These are phyloP conservation scores for Cyclocybe cylindracea DNA, from an alignment of 768 basidiomycete species.

Conservation along the genomic window DNA sequence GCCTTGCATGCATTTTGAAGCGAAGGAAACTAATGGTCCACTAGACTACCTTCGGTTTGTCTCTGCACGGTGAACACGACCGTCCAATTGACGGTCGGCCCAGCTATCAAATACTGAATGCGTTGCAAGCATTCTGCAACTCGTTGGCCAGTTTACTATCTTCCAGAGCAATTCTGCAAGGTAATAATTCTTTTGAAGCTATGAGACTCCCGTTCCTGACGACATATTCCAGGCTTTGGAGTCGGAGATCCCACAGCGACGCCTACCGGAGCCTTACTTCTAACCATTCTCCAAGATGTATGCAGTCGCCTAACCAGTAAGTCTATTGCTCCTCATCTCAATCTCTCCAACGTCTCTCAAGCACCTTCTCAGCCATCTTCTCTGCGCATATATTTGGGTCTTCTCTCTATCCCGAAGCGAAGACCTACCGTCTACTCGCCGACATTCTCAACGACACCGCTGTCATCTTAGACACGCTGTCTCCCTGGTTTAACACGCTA, in stretches of 20 bases:
- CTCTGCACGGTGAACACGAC: not conserved
- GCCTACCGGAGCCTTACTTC: constrained; percentile 62
- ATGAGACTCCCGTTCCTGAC: not conserved
- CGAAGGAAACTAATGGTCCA: not conserved
- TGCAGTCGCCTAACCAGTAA: constrained; percentile 65
- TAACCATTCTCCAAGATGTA: constrained; percentile 67
- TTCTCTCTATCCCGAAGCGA: constrained; percentile 68
- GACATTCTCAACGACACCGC: constrained; percentile 67
- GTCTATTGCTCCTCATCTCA: constrained; percentile 16
- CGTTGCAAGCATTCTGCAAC: constrained; percentile 70
- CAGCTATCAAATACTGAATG: constrained; percentile 70
- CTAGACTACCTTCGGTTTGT: constrained; percentile 58
- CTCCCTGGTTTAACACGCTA: constrained; percentile 49
- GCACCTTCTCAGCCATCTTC: constrained; percentile 49
- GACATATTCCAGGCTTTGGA: constrained; percentile 50
- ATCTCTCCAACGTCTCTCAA: not conserved
- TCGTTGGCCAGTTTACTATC: constrained; percentile 64
- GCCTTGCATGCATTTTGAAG: not conserved
- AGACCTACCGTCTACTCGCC: constrained; percentile 66
- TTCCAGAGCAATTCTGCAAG: constrained; percentile 69
- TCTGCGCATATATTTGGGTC: constrained; percentile 65
- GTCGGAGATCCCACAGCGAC: constrained; percentile 70
- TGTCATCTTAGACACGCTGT: constrained; percentile 59
- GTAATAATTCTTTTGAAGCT: constrained; percentile 25
- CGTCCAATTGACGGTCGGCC: constrained; percentile 5